These are phyloP conservation scores for Phytophthora tubulina DNA, from an alignment of 352 stramenopile genomes.

Conservation along the genomic window DNA sequence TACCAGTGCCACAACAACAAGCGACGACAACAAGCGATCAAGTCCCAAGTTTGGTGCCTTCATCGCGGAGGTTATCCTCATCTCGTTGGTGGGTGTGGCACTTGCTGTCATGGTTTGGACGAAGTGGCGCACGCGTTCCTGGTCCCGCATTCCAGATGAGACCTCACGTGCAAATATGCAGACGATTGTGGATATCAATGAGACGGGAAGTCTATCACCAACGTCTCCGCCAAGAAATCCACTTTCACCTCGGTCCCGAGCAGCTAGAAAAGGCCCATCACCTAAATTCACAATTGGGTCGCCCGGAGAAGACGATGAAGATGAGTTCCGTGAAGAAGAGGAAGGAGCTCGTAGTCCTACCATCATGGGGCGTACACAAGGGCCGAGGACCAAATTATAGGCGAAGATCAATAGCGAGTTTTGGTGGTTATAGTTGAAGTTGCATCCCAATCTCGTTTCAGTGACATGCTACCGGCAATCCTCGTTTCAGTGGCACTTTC, in stretches of 20 bases:
- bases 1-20: neutral
- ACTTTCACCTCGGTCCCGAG: constrained; percentile 45
- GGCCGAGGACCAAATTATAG: constrained; percentile 23
- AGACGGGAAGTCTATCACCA: constrained; percentile 13
- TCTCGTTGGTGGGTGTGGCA: constrained; percentile 67
- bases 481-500: constrained; percentile 14
- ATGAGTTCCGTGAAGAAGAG: constrained; percentile 33
- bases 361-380: constrained; percentile 4
- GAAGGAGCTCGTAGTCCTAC: constrained; percentile 14
- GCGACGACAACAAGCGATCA: constrained; percentile 17
- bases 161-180: constrained; percentile 40
- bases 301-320: constrained; percentile 49
- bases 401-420: neutral
- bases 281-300: constrained; percentile 63
- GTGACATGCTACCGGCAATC: neutral
- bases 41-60: constrained; percentile 44
- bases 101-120: constrained; percentile 59
- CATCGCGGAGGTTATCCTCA: constrained; percentile 59
- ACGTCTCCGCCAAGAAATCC: constrained; percentile 29
- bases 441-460: neutral
- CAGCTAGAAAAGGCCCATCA: constrained; percentile 33
- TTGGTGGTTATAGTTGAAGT: constrained; percentile 11
- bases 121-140: constrained; percentile 64
- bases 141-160: constrained; percentile 61
- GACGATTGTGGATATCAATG: constrained; percentile 34